Base-by-base conservation (phyloP, 116 monocot genomes). In the Thalassia testudinum region DNA sequence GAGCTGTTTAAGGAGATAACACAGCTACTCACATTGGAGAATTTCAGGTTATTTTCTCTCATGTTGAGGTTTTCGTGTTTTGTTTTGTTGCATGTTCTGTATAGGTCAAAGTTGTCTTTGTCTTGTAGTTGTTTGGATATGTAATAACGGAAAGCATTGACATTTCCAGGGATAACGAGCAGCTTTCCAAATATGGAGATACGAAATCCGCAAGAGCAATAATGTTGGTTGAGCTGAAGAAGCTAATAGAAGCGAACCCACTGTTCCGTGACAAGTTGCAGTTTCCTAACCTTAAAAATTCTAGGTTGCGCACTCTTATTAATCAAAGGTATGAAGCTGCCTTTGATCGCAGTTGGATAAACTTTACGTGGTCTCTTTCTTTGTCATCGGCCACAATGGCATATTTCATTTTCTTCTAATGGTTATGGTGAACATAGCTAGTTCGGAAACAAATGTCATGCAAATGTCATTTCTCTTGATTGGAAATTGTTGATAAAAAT, bases 141-240 rank as follows among this genome's bases (percentile, higher is more conserved):
- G 3, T 34, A 34, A 10, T 34, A 10, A 34, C 30, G 10, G 30
- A 10, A 34, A 34, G 3, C 10, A 10, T 43, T 19, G 14, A 2
- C 17, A 12, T 56, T 42, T 56, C 19, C 42, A 80, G 80, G 65
- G 68, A 80, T 42, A 80, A 80, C 54, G 80, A 80, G 54, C 80
- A 80, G 61, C 67, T 80, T 18, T 80, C 80, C 27, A 80, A 80
- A 53, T 80, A 80, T 47, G 80, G 80, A 11, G 80, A 80, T 50
- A 80, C 80, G 50, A 80, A 75, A 30, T 75, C 75, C 48, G 80
- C 80, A 15, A 47, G 80, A 24, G 57, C 54, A 15, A 80, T 80
- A 53, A 80, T 80, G 80, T 54, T 80, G 40, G 63, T 72, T 38
- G 80, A 80, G 58, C 80, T 80, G 57, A 80, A 80, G 64, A 80